Evolutionary conservation across 2,329 filamentous ascomycete species (phyloP).

Genomic region (Aspergillus sojae): DNA sequence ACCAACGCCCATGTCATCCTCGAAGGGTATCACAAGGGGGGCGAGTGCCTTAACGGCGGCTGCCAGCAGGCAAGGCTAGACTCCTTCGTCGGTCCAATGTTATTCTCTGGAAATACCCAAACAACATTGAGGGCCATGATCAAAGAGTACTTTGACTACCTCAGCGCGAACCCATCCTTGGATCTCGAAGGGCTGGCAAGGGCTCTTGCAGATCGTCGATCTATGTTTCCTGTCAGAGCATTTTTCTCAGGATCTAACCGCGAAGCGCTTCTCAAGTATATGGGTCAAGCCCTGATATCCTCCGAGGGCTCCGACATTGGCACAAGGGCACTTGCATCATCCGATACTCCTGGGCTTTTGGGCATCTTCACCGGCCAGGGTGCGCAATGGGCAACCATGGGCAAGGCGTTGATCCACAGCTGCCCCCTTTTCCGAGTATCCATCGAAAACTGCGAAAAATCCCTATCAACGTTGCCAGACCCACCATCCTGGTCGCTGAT

Average conservation of each 20-base stretch:
- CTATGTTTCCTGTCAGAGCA: background rate
- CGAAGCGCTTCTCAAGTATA: background rate
- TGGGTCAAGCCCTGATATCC: background rate
- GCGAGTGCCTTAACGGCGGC: no score
- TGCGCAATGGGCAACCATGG: slow-evolving; percentile 48
- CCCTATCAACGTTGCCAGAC: slow-evolving; percentile 10
- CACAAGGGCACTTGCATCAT: background rate
- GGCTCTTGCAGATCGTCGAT: background rate
- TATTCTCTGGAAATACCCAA: slow-evolving; percentile 32
- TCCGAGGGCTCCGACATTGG: background rate
- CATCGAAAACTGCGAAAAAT: slow-evolving; percentile 27
- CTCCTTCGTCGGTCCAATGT: no score
- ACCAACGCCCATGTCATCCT: no score
- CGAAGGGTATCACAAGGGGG: no score
- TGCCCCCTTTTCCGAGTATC: background rate
- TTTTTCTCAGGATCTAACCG: no score
- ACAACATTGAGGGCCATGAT: slow-evolving; percentile 31
- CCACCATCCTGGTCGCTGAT: background rate
- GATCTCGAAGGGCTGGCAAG: slow-evolving; percentile 16
- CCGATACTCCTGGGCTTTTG: background rate
- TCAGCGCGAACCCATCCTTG: slow-evolving; percentile 41
- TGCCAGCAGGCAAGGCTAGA: no score
- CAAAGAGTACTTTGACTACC: slow-evolving; percentile 45
- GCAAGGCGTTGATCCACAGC: slow-evolving; percentile 36
- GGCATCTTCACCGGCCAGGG: slow-evolving; percentile 46